Conservation (phyloP, 495 filamentous ascomycete genomes). For the Amphirosellinia nigrospora region DNA sequence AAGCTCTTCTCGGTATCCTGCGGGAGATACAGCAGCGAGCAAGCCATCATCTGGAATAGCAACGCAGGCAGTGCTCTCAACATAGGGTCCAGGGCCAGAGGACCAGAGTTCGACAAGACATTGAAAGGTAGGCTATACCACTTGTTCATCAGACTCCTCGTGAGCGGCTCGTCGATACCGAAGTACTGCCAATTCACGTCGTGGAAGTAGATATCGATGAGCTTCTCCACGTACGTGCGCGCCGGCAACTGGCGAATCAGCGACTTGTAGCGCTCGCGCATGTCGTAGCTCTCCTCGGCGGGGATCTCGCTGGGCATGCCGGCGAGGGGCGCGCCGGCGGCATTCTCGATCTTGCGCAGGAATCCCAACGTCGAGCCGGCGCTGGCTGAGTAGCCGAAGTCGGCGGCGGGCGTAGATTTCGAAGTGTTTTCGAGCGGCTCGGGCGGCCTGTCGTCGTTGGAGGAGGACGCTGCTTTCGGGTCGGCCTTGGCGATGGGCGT, state of each 20-base stretch:
- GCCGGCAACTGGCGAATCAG: slow-evolving; percentile 60
- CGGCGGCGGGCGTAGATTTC: slow-evolving; percentile 35
- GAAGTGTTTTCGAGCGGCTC: slow-evolving; percentile 31
- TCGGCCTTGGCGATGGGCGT: slow-evolving; percentile 51
- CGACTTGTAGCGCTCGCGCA: slow-evolving; percentile 58
- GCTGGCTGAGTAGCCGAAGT: slow-evolving; percentile 57
- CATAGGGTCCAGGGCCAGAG: slow-evolving; percentile 48
- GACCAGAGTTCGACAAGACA: slow-evolving; percentile 48
- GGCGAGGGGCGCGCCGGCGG: slow-evolving; percentile 34
- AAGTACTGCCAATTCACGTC: slow-evolving; percentile 67
- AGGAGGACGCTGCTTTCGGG: slow-evolving; percentile 28
- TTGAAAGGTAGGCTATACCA: slow-evolving; percentile 59
- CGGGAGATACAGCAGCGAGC: slow-evolving; percentile 60
- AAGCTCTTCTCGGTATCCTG: slow-evolving; percentile 52
- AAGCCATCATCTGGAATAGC: slow-evolving; percentile 62
- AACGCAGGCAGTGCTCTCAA: slow-evolving; percentile 61
- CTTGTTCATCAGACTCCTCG: slow-evolving; percentile 53
- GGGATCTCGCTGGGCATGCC: slow-evolving; percentile 37
- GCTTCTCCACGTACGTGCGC: slow-evolving; percentile 55
- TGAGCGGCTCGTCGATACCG: slow-evolving; percentile 58
- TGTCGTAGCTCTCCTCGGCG: slow-evolving; percentile 39
- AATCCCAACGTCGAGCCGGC: slow-evolving; percentile 55
- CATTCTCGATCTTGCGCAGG: slow-evolving; percentile 54
- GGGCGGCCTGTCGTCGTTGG: slow-evolving; percentile 28
- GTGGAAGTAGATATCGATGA: slow-evolving; percentile 61